Conservation (phyloP, 306 rosid genomes). For the Begonia peltatifolia region DNA sequence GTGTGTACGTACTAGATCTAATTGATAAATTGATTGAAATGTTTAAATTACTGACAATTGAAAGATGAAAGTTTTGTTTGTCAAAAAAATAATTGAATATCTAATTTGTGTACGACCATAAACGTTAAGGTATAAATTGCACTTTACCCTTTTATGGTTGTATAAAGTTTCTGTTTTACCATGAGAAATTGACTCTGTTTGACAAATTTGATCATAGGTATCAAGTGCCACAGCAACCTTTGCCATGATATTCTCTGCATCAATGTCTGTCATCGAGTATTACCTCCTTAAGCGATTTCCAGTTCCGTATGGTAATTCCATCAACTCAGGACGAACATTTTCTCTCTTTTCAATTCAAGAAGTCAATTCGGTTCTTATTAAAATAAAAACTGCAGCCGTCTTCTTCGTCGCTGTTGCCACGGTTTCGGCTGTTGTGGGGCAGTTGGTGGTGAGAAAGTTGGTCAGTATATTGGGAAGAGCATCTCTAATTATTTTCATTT, state of each 20-base stretch:
- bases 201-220: slow-evolving; percentile 37
- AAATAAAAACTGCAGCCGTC: slow-evolving; percentile 30
- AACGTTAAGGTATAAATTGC: background rate
- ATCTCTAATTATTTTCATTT: slow-evolving; percentile 74
- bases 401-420: slow-evolving; percentile 52
- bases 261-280: slow-evolving; percentile 94
- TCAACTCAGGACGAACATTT: background rate
- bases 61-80: too few species aligned
- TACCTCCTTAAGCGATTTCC: slow-evolving; percentile 83
- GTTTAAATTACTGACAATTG: too few species aligned
- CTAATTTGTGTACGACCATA: too few species aligned
- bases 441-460: slow-evolving; percentile 54
- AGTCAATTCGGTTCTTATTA: too few species aligned
- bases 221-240: slow-evolving; percentile 95
- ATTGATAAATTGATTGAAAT: too few species aligned
- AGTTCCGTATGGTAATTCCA: slow-evolving; percentile 53
- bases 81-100: too few species aligned
- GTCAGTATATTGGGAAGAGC: slow-evolving; percentile 73
- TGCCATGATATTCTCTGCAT: slow-evolving; percentile 94
- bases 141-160: background rate
- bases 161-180: too few species aligned
- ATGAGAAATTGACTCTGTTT: background rate
- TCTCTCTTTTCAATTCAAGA: background rate
- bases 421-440: slow-evolving; percentile 72
- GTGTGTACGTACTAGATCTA: too few species aligned